Evolutionary conservation across 2,329 filamentous ascomycete species (phyloP), one percentile per base, ranked within the genome.

Genomic region (Aschersonia sp.): DNA sequence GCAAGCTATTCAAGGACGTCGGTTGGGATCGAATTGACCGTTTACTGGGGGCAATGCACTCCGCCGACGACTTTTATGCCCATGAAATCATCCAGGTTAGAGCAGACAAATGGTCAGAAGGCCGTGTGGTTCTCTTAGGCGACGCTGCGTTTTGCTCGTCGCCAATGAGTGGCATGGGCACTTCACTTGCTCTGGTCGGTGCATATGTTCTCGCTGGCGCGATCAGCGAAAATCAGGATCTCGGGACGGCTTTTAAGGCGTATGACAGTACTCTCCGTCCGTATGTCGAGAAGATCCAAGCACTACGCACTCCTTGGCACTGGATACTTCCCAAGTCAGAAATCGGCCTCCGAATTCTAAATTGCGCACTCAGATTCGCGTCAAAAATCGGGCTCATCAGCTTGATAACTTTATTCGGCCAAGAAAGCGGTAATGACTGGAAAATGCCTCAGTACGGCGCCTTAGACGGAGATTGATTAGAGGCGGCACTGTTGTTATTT

Each of bases 121-220:
- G 67, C 0, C 67, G 69, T 1, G 65, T 73, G n/a, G 63, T 63
- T 0, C 61, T 74, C 4, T 50, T 76, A 1, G 74, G 72, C 0
- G 73, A 78, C 50, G 69, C 74, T 3, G 72, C 59, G 0, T 68
- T 64, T 42, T 51, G 69, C 65, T 1, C 66, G 61, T 6, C 64
- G 61, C 5, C 51, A 64, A 39, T 52, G 4, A 68, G 67, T 0
- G 72, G 73, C 0, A 66, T 68, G 61, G 71, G 72, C n/a, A 73
- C 70, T 1, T 65, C 62, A 1, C 53, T 63, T 2, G 68, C 68
- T 1, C 52, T 76, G n/a, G 54, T 67, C 0, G 66, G 67, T 2
- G 73, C 69, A 1, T 77, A 77, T 52, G 58, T 73, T 1, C 62
- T 78, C 2, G 72, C 72, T 1, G 71, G 73, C 1, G 69, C 70